Evolutionary conservation across 345 rosid genomes (phyloP).

Genomic region (Salix koriyanagi): DNA sequence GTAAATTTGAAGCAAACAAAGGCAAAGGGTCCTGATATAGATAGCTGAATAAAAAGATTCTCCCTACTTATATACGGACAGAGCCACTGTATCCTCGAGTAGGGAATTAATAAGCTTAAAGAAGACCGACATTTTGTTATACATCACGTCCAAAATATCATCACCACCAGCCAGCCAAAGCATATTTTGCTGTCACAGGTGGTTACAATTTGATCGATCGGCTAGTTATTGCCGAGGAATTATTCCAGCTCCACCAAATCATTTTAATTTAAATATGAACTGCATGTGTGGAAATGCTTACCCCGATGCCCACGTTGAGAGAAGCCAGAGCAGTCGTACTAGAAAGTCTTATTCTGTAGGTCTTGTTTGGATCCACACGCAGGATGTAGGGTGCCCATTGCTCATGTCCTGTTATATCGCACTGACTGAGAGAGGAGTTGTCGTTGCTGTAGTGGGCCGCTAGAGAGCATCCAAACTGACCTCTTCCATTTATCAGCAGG

Average conservation of each 20-base stretch:
- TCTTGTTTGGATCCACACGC: constrained; percentile 49
- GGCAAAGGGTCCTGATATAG: background rate
- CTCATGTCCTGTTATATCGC: constrained; percentile 50
- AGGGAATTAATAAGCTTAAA: background rate
- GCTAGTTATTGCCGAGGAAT: too few relatives aligned
- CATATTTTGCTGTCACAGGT: too few relatives aligned
- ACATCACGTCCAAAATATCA: background rate
- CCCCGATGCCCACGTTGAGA: constrained; percentile 67
- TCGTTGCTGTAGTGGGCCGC: constrained; percentile 38
- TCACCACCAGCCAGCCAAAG: too few relatives aligned
- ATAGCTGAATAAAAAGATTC: background rate
- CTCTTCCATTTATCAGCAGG: constrained; percentile 72
- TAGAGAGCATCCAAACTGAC: constrained; percentile 70
- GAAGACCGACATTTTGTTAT: background rate
- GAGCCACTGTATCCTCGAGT: background rate
- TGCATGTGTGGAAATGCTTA: constrained; percentile 4
- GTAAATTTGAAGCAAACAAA: background rate
- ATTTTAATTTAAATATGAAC: too few relatives aligned
- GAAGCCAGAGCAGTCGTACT: constrained; percentile 69
- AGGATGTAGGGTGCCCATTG: constrained; percentile 61
- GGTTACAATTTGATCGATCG: too few relatives aligned
- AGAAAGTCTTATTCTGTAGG: constrained; percentile 67
- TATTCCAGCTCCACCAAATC: too few relatives aligned
- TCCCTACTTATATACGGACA: background rate
- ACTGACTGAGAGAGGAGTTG: constrained; percentile 14